Percentiles rank a stretch among this genome's conserved stretches.
Evolutionary conservation across 768 basidiomycete genomes (phyloP).

Genomic region (Rubroboletus pulcherrimus): DNA sequence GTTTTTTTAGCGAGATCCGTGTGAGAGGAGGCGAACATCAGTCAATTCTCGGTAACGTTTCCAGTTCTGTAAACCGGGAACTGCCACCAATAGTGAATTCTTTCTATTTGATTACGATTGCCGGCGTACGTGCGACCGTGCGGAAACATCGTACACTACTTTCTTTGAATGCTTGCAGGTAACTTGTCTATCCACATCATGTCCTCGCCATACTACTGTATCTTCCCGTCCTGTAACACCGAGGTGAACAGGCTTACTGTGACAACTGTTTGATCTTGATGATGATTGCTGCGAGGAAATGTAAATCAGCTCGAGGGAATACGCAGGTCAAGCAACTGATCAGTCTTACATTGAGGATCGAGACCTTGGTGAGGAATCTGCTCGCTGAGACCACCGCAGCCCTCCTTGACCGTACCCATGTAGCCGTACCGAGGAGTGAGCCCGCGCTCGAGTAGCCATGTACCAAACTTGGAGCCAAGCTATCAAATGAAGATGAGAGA

Average conservation of each 20-base stretch:
- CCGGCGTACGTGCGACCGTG: no score
- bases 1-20: no score
- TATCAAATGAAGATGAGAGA: conserved; percentile 11
- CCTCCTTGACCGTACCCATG: conserved; percentile 75
- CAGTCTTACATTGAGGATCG: conserved; percentile 65
- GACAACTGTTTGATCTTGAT: conserved; percentile 42
- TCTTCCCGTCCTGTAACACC: neutral
- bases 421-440: conserved; percentile 79
- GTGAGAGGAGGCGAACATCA: no score
- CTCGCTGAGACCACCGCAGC: conserved; percentile 75
- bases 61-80: no score
- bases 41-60: no score
- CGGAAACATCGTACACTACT: conserved; percentile 4
- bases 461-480: conserved; percentile 81
- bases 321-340: neutral
- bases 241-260: conserved; percentile 11
- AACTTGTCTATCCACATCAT: neutral
- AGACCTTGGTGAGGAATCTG: conserved; percentile 81
- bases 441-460: conserved; percentile 79
- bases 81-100: no score
- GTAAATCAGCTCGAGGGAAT: neutral
- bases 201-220: neutral
- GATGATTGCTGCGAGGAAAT: conserved; percentile 39
- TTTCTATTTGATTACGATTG: no score
- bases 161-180: no score